Percentiles rank a stretch among this genome's conserved stretches.
Evolutionary conservation across 2,329 filamentous ascomycete genomes (phyloP).

Genomic region (Alternaria sp.): DNA sequence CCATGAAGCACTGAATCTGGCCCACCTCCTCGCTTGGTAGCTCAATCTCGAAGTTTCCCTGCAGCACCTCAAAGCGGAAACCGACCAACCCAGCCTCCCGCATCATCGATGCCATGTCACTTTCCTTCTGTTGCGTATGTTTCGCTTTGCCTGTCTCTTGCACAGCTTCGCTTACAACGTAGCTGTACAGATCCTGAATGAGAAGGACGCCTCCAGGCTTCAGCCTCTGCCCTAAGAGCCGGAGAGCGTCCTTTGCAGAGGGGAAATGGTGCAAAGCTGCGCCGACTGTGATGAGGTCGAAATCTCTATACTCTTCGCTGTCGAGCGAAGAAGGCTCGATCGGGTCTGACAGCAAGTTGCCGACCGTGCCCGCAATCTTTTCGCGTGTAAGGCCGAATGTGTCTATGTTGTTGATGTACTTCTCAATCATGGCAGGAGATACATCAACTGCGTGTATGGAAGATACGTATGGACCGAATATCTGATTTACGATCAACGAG

Average conservation of each 20-base stretch:
- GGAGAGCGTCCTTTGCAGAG: background rate
- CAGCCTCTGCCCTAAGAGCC: background rate
- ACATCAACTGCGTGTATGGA: constrained; percentile 11
- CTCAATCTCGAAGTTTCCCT: background rate
- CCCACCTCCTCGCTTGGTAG: background rate
- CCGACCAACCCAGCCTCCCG: background rate
- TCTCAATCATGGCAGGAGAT: constrained; percentile 7
- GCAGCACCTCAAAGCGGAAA: background rate
- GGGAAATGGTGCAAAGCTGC: background rate
- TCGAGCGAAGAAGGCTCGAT: background rate
- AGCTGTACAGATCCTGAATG: constrained; percentile 6
- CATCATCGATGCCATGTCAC: background rate
- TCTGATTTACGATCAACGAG: background rate
- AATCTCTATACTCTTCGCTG: background rate
- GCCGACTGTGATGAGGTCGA: constrained; percentile 1
- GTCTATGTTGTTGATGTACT: background rate
- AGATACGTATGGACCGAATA: constrained; percentile 10
- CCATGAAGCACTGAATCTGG: background rate
- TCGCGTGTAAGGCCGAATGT: background rate
- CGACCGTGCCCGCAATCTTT: background rate
- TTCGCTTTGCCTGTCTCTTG: background rate
- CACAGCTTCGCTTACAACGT: background rate
- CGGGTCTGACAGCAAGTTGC: background rate
- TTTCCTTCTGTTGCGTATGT: background rate
- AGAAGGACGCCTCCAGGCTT: constrained; percentile 6